Base-by-base conservation (phyloP, 768 basidiomycete genomes). In the Podaxis sp. region DNA sequence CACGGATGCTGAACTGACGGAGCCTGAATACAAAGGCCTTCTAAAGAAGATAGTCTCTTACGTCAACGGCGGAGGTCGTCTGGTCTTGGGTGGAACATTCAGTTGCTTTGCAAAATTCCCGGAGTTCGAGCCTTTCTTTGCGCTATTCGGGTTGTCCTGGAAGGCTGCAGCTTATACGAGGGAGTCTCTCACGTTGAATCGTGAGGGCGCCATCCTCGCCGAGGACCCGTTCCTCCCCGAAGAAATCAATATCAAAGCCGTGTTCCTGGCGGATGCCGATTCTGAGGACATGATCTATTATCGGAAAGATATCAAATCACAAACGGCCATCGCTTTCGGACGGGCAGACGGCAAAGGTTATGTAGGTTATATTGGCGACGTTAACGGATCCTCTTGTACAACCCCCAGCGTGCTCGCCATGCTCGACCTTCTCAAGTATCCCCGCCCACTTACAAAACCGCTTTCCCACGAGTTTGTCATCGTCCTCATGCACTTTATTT, bases 311-410 rank as follows among this genome's bases (percentile, higher is more conserved):
- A n/a, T 22, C 28, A 11, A 55, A 22, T 17, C 42, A 22, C 64
- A 78, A 65, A 68, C 71, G 11, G 71, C 78, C 38, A 66, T 77
- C 33, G 68, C 72, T 2, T 66, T 64, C 8, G 61, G 67, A 0
- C 65, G 52, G 8, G 58, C 74, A 17, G 75, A 17, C 11, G 17
- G 71, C 5, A 67, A 70, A 13, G 77, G 77, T 2, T 63, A 61
- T 36, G 40, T 79, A 0, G 76, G 76, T 0, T 79, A 75, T 53
- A 71, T 78, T 51, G 77, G 76, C 3, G 75, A 77, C 60, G 70
- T 75, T 46, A 71, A 71, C 52, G 68, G 70, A 15, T 73, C 71
- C 26, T 59, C 62, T 8, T 71, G 71, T 38, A 68, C 69, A 22
- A 72, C 70, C 12, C 69, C 65, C 4, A 66, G 74, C 42, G 40